These are phyloP conservation scores for Stentor roeselii DNA, from an alignment of 73 alveolate genomes.

Conservation along the genomic window DNA sequence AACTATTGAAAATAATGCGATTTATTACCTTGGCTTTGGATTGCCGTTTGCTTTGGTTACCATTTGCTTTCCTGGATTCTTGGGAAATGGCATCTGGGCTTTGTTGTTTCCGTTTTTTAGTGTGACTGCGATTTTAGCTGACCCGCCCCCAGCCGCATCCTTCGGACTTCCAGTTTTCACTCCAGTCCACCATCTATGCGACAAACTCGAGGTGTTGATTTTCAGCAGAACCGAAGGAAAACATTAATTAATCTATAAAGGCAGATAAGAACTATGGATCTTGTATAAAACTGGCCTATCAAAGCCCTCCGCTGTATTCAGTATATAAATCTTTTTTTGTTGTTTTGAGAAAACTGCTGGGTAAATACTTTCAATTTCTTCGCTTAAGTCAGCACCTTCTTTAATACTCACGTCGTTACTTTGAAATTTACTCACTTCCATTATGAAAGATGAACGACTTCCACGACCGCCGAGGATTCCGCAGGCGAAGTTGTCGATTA, in stretches of 20 bases:
- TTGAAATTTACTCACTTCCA: neutral
- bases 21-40: slow-evolving; percentile 15
- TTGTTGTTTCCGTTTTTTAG: slow-evolving; percentile 7
- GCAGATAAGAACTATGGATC: neutral
- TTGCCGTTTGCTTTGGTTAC: slow-evolving; percentile 10
- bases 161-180: neutral
- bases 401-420: neutral
- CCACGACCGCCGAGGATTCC: neutral
- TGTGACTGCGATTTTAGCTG: neutral
- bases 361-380: neutral
- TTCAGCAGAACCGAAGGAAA: neutral
- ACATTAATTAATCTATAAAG: neutral
- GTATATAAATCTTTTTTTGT: neutral
- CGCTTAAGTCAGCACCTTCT: neutral
- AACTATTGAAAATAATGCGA: neutral
- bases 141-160: neutral
- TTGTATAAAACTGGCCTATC: neutral
- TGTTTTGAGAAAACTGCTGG: neutral
- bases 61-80: neutral
- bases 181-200: neutral
- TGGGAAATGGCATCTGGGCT: slow-evolving; percentile 20
- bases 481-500: neutral
- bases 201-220: neutral
- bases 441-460: neutral
- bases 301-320: neutral